Evolutionary conservation across 2,329 filamentous ascomycete genomes (phyloP), one percentile per base, ranked within the genome.

Genomic region (Ophiostoma sp.): DNA sequence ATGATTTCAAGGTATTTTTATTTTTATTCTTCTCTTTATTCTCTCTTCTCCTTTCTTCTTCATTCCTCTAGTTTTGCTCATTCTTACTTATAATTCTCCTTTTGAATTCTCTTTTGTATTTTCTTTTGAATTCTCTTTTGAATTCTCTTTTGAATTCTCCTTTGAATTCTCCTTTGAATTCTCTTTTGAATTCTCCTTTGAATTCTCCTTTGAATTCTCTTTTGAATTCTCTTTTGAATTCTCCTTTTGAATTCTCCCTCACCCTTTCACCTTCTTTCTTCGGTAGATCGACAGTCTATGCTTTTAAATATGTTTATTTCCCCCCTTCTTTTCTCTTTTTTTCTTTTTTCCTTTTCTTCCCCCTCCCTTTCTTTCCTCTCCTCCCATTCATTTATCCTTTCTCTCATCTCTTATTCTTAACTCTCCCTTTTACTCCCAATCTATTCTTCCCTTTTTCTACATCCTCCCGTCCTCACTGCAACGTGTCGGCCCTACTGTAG

Each of bases 391-490:
- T n/a, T 5, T 5, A 49, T 45, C 14, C 44, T 45, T 27, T 27
- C 27, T 27, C 8, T 45, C 14, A 45, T 45, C 44, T 45, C 14
- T 45, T 45, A 45, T 45, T 45, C 14, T 14, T 45, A 45, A 2
- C 2, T 27, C 27, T 49, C 5, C 45, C 14, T n/a, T 49, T 49
- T 27, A 27, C 27, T 27, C 27, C 27, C 27, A 27, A 27, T 27
- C 27, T 27, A 27, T 27, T 27, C 18, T 9, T 11, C 3, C 11
- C 6, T 55, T 55, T 55, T 36, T 55, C 49, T 27, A 55, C 49
- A 55, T 55, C 49, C 49, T 55, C n/a, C 49, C 49, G 49, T 55
- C 49, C 12, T 55, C n/a, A 36, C 49, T 55, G 49, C 49, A 55
- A 55, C 49, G 49, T 55, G 49, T 27, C n/a, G 49, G 49, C n/a